phyloP scores from a whole-genome alignment of 345 rosid genomes.

The Anacardium occidentale region DNA sequence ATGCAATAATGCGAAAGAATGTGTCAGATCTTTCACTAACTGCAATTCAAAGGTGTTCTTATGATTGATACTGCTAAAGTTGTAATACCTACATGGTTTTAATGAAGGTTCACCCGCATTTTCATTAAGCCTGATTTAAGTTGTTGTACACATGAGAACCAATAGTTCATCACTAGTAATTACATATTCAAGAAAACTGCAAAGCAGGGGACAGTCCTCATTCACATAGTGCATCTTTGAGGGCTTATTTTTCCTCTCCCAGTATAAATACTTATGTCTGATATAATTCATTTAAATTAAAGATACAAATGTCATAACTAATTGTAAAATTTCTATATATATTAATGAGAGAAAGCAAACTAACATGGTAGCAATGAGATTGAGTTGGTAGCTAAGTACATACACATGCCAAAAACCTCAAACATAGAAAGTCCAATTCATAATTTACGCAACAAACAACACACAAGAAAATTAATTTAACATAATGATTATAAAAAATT shows the following conservation, averaged over 20 bases:
- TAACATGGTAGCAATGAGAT: neutral
- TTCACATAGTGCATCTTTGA: too few species aligned
- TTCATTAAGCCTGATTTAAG: neutral
- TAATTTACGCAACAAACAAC: neutral
- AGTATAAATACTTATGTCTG: too few species aligned
- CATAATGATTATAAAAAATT: neutral
- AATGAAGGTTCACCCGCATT: neutral
- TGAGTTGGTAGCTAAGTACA: neutral
- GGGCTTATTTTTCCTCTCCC: too few species aligned
- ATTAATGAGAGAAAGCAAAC: neutral
- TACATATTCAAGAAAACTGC: too few species aligned
- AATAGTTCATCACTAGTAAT: too few species aligned
- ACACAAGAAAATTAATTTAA: neutral
- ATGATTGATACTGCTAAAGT: neutral
- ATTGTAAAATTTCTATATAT: neutral
- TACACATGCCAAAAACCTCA: neutral
- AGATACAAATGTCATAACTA: too few species aligned
- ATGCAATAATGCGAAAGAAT: constrained; percentile 15
- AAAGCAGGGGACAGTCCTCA: too few species aligned
- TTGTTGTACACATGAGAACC: neutral
- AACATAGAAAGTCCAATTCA: neutral
- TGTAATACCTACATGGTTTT: neutral
- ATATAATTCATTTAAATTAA: too few species aligned
- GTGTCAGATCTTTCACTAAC: neutral
- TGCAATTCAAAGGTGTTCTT: neutral